These are phyloP conservation scores for Galerina sulciceps DNA, from an alignment of 768 basidiomycete species.

Conservation along the genomic window DNA sequence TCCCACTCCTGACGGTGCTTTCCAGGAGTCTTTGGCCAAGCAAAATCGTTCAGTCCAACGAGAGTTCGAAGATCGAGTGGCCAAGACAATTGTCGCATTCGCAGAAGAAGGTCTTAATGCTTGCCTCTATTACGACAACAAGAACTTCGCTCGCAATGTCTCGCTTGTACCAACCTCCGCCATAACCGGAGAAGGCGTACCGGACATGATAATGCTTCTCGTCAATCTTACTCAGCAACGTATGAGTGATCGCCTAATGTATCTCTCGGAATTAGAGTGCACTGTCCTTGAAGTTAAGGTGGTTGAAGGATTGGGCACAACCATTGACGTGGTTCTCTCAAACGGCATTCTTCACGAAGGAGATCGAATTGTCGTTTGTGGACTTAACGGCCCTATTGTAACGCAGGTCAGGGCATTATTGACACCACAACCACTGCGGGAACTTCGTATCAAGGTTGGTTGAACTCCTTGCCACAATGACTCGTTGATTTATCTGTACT, in stretches of 20 bases:
- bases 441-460: slow-evolving; percentile 90
- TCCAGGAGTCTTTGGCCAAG: slow-evolving; percentile 87
- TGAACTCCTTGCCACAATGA: slow-evolving; percentile 5
- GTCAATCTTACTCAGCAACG: slow-evolving; percentile 97
- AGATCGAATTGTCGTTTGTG: slow-evolving; percentile 94
- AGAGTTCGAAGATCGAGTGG: slow-evolving; percentile 89
- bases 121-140: slow-evolving; percentile 96
- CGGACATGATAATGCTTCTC: slow-evolving; percentile 99
- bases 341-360: slow-evolving; percentile 93
- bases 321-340: slow-evolving; percentile 94
- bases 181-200: slow-evolving; percentile 96
- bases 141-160: slow-evolving; percentile 90
- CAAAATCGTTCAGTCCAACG: slow-evolving; percentile 81
- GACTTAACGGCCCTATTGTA: slow-evolving; percentile 95
- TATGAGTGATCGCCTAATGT: slow-evolving; percentile 98
- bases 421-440: slow-evolving; percentile 95
- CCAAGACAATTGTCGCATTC: slow-evolving; percentile 88
- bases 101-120: slow-evolving; percentile 98
- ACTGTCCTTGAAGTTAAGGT: slow-evolving; percentile 99
- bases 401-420: slow-evolving; percentile 93
- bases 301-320: slow-evolving; percentile 96
- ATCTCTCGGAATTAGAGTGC: slow-evolving; percentile 95
- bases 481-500: slow-evolving; percentile 15
- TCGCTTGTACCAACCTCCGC: slow-evolving; percentile 98
- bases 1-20: slow-evolving; percentile 87